phyloP scores from a whole-genome alignment of 306 rosid species.

The Prunus davidiana region DNA sequence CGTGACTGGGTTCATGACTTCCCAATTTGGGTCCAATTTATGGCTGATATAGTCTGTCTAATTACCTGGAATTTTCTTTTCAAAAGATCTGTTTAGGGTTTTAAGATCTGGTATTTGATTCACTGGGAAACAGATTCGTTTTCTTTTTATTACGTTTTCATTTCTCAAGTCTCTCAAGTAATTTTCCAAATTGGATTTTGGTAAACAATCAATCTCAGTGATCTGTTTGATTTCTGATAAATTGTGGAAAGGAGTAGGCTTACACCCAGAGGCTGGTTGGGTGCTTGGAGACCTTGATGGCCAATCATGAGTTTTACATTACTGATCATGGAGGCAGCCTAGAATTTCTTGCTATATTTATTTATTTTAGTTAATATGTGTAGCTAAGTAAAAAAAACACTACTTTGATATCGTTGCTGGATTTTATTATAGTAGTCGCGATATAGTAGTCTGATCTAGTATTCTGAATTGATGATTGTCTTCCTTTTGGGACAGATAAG shows the following conservation, averaged over 20 bases:
- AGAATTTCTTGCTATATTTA: not conserved
- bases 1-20: constrained; percentile 18
- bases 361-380: not conserved
- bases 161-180: not conserved
- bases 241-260: not conserved
- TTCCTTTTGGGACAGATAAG: constrained; percentile 10
- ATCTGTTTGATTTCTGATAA: not conserved
- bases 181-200: not conserved
- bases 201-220: not conserved
- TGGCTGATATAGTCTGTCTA: constrained; percentile 12
- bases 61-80: not conserved
- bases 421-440: constrained; percentile 3
- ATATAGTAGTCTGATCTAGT: not conserved
- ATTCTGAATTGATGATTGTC: constrained; percentile 2
- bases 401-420: not conserved
- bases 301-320: not conserved
- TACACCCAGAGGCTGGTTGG: not conserved
- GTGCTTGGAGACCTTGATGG: not conserved
- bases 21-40: constrained; percentile 6
- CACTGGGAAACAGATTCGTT: not conserved
- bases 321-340: not conserved
- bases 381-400: not conserved
- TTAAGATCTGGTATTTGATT: constrained; percentile 2
- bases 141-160: not conserved
- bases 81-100: constrained; percentile 14